Evolutionary conservation across 805 yeast genomes (phyloP).

Genomic region (Kurtzmaniella fragi): DNA sequence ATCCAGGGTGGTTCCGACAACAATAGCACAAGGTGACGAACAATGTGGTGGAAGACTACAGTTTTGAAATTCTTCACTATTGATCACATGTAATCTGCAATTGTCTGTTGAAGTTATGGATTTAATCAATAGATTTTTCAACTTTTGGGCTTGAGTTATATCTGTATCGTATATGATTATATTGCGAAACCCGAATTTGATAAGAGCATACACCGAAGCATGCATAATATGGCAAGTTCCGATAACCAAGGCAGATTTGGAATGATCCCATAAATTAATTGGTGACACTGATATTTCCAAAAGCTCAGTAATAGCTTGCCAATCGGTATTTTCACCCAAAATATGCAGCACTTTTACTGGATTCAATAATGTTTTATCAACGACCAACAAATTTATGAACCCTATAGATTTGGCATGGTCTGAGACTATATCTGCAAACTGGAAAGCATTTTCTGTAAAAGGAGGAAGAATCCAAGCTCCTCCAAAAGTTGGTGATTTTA

Average conservation of each 20-base stretch:
- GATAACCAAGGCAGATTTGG: slow-evolving; percentile 11
- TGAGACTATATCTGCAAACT: slow-evolving; percentile 9
- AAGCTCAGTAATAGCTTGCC: slow-evolving; percentile 10
- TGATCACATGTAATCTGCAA: slow-evolving; percentile 1
- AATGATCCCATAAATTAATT: slow-evolving; percentile 10
- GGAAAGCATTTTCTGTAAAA: slow-evolving; percentile 8
- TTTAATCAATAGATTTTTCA: slow-evolving; percentile 7
- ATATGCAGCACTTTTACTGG: slow-evolving; percentile 8
- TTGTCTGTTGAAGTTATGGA: background rate
- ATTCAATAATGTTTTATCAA: slow-evolving; percentile 6
- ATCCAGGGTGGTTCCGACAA: slow-evolving; percentile 1
- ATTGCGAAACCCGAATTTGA: slow-evolving; percentile 9
- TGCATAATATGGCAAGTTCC: slow-evolving; percentile 15
- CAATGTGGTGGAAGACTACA: slow-evolving; percentile 8
- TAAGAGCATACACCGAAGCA: slow-evolving; percentile 12
- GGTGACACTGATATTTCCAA: slow-evolving; percentile 10
- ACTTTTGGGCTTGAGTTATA: slow-evolving; percentile 4
- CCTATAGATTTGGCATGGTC: slow-evolving; percentile 12
- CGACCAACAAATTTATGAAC: slow-evolving; percentile 9
- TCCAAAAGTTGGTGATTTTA: slow-evolving; percentile 10
- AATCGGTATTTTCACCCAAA: slow-evolving; percentile 15
- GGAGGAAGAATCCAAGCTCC: slow-evolving; percentile 13
- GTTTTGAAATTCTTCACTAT: slow-evolving; percentile 3
- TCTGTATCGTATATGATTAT: slow-evolving; percentile 10
- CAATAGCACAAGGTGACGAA: slow-evolving; percentile 7